Conservation (phyloP, 2,329 filamentous ascomycete species). For the Talaromyces sp. region DNA sequence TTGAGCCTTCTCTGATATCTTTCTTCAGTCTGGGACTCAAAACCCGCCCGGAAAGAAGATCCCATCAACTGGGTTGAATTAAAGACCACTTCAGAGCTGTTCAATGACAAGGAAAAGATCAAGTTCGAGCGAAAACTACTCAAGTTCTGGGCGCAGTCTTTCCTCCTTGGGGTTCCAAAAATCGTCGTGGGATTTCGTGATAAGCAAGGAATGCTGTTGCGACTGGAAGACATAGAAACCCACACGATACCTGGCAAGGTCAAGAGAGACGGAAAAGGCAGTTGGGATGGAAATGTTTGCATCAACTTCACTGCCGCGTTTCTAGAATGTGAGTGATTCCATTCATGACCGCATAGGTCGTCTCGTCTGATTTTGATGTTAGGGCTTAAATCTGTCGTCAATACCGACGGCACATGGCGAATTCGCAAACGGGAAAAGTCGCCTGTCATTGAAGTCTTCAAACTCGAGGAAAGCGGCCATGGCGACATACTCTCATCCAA, state of each 20-base stretch:
- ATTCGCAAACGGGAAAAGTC: slow-evolving; percentile 63
- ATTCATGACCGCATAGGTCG: not conserved
- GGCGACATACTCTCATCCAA: slow-evolving; percentile 71
- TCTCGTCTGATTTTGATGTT: slow-evolving; percentile 13
- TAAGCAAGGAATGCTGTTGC: slow-evolving; percentile 63
- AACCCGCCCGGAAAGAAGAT: slow-evolving; percentile 59
- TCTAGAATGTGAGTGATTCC: slow-evolving; percentile 61
- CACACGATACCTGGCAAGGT: slow-evolving; percentile 72
- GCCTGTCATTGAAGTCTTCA: slow-evolving; percentile 66
- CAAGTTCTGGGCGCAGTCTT: slow-evolving; percentile 96
- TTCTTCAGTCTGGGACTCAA: slow-evolving; percentile 72
- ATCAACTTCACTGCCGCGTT: slow-evolving; percentile 83
- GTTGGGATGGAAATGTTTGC: slow-evolving; percentile 89
- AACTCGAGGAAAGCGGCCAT: slow-evolving; percentile 67
- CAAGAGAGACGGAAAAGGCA: slow-evolving; percentile 57
- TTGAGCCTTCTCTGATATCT: slow-evolving; percentile 2
- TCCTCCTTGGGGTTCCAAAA: slow-evolving; percentile 84
- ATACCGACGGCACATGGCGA: slow-evolving; percentile 70
- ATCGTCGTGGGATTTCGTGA: slow-evolving; percentile 87
- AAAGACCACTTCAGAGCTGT: slow-evolving; percentile 77
- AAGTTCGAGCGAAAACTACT: slow-evolving; percentile 86
- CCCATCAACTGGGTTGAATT: slow-evolving; percentile 90
- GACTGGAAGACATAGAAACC: slow-evolving; percentile 75
- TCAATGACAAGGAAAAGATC: slow-evolving; percentile 60
- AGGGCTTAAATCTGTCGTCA: slow-evolving; percentile 61